These are phyloP conservation scores for Actinidia polygama DNA, from an alignment of 179 eudicot species.

Conservation along the genomic window DNA sequence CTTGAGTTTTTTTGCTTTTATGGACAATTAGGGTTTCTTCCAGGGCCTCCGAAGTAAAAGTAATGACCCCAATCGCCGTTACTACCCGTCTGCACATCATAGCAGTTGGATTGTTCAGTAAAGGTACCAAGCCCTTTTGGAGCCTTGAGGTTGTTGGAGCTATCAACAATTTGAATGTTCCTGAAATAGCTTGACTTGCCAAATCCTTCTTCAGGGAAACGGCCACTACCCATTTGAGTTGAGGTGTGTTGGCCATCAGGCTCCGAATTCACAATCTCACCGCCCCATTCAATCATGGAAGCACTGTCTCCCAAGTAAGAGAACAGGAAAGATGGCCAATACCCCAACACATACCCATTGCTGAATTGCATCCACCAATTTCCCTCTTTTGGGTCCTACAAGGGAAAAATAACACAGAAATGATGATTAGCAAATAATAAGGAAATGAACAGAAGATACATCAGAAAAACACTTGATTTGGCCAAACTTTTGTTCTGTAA, in stretches of 20 bases:
- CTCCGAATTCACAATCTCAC: slow-evolving; percentile 49
- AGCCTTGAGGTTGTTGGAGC: slow-evolving; percentile 38
- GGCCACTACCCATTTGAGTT: slow-evolving; percentile 64
- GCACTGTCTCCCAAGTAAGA: slow-evolving; percentile 48
- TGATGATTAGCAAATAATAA: not conserved
- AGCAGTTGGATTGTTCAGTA: slow-evolving; percentile 43
- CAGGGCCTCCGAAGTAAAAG: slow-evolving; percentile 60
- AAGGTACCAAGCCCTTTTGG: slow-evolving; percentile 40
- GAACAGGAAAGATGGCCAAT: slow-evolving; percentile 50
- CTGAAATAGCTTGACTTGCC: slow-evolving; percentile 46
- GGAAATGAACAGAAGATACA: not conserved
- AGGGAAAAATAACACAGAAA: not conserved
- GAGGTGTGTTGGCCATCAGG: slow-evolving; percentile 51
- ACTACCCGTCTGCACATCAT: slow-evolving; percentile 35
- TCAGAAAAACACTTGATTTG: not conserved
- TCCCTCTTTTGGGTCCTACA: slow-evolving; percentile 50
- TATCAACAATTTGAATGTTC: slow-evolving; percentile 49
- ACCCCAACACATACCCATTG: slow-evolving; percentile 40
- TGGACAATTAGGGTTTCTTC: slow-evolving; percentile 50
- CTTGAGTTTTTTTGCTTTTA: slow-evolving; percentile 14
- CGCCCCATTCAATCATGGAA: slow-evolving; percentile 50
- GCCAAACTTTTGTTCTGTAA: not conserved
- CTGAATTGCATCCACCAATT: slow-evolving; percentile 60
- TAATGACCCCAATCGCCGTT: slow-evolving; percentile 41
- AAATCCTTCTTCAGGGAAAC: slow-evolving; percentile 52